Conservation (phyloP, 1,139 yeast species). For the Suhomyces coccinellae region DNA sequence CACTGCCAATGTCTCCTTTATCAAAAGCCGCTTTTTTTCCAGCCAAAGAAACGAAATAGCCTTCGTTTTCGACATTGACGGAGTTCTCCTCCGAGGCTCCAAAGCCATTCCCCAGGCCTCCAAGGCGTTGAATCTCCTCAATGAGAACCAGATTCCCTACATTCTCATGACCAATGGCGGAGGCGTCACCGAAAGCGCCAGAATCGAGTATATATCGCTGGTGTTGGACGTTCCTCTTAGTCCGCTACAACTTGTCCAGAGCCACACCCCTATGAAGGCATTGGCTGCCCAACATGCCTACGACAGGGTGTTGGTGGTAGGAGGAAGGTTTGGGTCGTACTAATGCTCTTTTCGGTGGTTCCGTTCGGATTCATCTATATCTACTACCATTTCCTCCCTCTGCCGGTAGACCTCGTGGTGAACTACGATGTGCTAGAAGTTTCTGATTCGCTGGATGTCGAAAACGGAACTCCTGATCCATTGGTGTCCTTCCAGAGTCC, state of each 20-base stretch:
- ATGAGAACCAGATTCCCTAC: constrained; percentile 67
- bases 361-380: constrained; percentile 39
- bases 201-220: constrained; percentile 59
- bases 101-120: constrained; percentile 68
- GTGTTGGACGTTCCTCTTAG: constrained; percentile 51
- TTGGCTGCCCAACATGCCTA: constrained; percentile 47
- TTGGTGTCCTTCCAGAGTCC: neutral
- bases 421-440: neutral
- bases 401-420: neutral
- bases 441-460: neutral
- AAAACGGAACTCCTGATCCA: neutral
- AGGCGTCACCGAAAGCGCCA: constrained; percentile 66
- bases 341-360: constrained; percentile 35
- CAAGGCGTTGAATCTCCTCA: constrained; percentile 59
- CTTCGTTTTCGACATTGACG: constrained; percentile 70
- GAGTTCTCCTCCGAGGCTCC: constrained; percentile 83
- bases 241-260: constrained; percentile 73
- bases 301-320: constrained; percentile 73
- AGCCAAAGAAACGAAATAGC: constrained; percentile 18
- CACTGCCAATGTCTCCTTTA: neutral
- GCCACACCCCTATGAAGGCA: constrained; percentile 86
- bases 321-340: constrained; percentile 53
- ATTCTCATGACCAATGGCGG: constrained; percentile 92
- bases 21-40: neutral
- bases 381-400: constrained; percentile 33